Evolutionary conservation across 2,329 filamentous ascomycete genomes (phyloP).

Genomic region (Talaromyces sp.): DNA sequence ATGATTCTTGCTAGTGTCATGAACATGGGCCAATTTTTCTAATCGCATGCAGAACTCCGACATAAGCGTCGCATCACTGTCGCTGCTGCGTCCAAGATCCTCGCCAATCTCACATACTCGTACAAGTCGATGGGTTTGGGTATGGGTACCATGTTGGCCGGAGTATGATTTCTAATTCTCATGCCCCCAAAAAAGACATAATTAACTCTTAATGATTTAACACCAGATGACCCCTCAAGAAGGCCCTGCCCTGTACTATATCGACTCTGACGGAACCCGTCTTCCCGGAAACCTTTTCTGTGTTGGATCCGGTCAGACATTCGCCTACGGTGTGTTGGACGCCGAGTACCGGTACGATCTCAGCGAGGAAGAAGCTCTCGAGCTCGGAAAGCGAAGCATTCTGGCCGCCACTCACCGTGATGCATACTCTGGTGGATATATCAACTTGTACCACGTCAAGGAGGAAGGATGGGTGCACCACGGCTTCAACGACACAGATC

Average conservation of each 20-base stretch:
- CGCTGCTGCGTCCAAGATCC: conserved; percentile 94
- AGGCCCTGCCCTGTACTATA: conserved; percentile 97
- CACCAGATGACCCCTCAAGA: conserved; percentile 61
- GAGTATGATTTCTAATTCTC: conserved; percentile 78
- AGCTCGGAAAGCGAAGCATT: conserved; percentile 87
- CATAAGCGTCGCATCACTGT: conserved; percentile 99
- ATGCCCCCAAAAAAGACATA: neutral
- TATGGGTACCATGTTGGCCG: conserved; percentile 99
- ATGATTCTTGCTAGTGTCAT: conserved; percentile 9
- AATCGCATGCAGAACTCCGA: conserved; percentile 61
- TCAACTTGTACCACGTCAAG: conserved; percentile 99
- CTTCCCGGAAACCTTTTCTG: conserved; percentile 95
- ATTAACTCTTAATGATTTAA: neutral
- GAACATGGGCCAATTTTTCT: neutral
- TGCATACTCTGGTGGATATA: conserved; percentile 96
- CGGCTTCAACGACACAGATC: conserved; percentile 96
- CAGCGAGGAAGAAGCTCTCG: conserved; percentile 78
- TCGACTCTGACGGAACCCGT: conserved; percentile 93
- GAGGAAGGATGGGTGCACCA: conserved; percentile 99
- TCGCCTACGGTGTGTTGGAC: conserved; percentile 96
- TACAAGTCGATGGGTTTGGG: conserved; percentile 99
- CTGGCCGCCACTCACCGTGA: conserved; percentile 94
- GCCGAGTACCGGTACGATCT: conserved; percentile 92
- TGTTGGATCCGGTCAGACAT: conserved; percentile 96
- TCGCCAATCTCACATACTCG: conserved; percentile 94